Evolutionary conservation across 768 basidiomycete species (phyloP).

Genomic region (Ramaria rubella): DNA sequence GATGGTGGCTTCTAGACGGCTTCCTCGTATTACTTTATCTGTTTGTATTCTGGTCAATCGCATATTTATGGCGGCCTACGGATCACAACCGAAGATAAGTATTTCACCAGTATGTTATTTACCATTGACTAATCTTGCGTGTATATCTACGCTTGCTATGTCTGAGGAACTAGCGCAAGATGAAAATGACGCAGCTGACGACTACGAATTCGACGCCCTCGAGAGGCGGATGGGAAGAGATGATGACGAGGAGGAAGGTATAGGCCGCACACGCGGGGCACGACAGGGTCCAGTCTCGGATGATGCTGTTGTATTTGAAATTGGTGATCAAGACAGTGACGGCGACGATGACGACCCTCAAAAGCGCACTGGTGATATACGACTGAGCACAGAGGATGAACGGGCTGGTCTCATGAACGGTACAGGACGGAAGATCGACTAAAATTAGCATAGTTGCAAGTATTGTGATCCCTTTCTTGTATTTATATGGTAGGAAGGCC

Average conservation of each 20-base stretch:
- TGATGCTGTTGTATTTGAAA: conserved; percentile 82
- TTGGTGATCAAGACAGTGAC: conserved; percentile 78
- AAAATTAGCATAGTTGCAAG: conserved; percentile 9
- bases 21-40: conserved; percentile 89
- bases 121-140: conserved; percentile 19
- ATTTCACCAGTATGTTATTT: background rate
- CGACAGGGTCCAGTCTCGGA: conserved; percentile 41
- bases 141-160: conserved; percentile 73
- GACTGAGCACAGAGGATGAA: conserved; percentile 43
- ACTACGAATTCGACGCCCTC: conserved; percentile 80
- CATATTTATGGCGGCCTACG: conserved; percentile 93
- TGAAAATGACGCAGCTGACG: conserved; percentile 83
- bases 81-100: conserved; percentile 81
- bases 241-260: conserved; percentile 61
- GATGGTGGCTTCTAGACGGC: conserved; percentile 97
- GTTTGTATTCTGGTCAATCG: conserved; percentile 68
- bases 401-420: conserved; percentile 57
- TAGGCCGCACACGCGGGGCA: conserved; percentile 56
- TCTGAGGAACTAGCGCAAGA: conserved; percentile 95
- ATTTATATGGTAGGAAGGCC: too few relatives aligned
- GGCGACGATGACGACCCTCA: conserved; percentile 44
- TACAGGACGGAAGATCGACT: conserved; percentile 32
- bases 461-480: background rate
- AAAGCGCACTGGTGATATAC: conserved; percentile 43
- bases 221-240: conserved; percentile 46